Base-by-base conservation (phyloP, 768 basidiomycete genomes). In the Goffeauzyma gilvescens region DNA sequence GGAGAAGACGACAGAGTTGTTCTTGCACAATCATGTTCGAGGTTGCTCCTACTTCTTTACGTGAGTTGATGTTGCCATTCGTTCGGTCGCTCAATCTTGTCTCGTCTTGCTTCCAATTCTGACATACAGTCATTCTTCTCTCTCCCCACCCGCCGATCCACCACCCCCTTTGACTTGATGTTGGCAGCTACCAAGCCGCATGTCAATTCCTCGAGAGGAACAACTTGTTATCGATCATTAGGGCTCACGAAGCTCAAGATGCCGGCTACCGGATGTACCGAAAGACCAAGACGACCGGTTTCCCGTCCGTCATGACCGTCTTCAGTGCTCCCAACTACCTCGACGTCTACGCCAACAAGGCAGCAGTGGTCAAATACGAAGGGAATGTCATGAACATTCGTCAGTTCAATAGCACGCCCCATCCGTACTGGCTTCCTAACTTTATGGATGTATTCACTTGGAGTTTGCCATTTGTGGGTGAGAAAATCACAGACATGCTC, bases 391-490 rank as follows among this genome's bases (percentile, higher is more conserved):
- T 95, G 78, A 95, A 93, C 65, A 95, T 95, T 55, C 75, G 87
- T 33, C 90, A 96, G 60, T 96, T 93, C 69, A 93, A 95, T 66
- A 86, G 82, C 63, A 65, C 63, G 55, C 87, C 89, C 10, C 89
- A 93, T 55, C 83, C 83, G 6, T 96, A 95, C 62, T 96, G 90
- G 90, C 68, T 98, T 41, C 93, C 93, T 4, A 98, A 98, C 65
- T 98, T 98, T 58, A 95, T 96, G 89, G 90, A 96, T 55, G 89
- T 89, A 18, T 98, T 98, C 60, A 95, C 93, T 0, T 98, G 93
- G 93, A 83, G 80, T 69, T 65, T 98, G 46, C 93, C 93, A 1
- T 96, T 96, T 57, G 93, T 98, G 6, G 93, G 89, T 50, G 82
- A 89, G 65, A 96, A 98, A 67, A 96, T 98, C 66, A 89, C 86